phyloP scores from a whole-genome alignment of 1,139 yeast species.

The Scheffersomyces quercinus region DNA sequence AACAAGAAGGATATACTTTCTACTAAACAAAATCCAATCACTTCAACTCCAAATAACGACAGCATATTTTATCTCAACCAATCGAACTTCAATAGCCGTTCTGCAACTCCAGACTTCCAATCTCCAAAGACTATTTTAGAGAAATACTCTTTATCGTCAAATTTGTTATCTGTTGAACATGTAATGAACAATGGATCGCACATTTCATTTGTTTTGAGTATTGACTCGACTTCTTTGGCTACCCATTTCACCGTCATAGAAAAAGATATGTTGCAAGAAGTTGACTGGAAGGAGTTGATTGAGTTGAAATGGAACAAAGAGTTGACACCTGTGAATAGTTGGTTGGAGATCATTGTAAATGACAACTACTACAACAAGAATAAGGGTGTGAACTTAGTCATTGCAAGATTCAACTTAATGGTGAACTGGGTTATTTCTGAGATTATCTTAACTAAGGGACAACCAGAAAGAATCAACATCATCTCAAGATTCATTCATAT shows the following conservation, averaged over 20 bases:
- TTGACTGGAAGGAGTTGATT: constrained; percentile 90
- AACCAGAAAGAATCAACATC: constrained; percentile 61
- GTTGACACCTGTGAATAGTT: constrained; percentile 72
- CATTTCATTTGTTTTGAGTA: constrained; percentile 77
- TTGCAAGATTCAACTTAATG: constrained; percentile 83
- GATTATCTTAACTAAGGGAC: constrained; percentile 64
- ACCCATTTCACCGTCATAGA: constrained; percentile 86
- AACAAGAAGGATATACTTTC: constrained; percentile 3
- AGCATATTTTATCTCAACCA: constrained; percentile 4
- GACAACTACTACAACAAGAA: constrained; percentile 49
- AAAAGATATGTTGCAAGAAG: constrained; percentile 75
- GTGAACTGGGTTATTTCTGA: constrained; percentile 94
- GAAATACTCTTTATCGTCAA: constrained; percentile 33
- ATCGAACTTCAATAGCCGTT: constrained; percentile 9
- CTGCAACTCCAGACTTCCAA: constrained; percentile 16
- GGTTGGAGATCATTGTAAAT: constrained; percentile 77
- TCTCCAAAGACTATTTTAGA: constrained; percentile 42
- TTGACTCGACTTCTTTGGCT: constrained; percentile 64
- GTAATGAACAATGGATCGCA: constrained; percentile 49
- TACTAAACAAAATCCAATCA: constrained; percentile 7
- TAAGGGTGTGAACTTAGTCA: constrained; percentile 81
- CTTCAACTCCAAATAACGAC: constrained; percentile 18
- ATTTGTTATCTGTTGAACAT: constrained; percentile 33
- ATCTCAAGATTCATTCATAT: constrained; percentile 81
- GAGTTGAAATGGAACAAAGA: constrained; percentile 75